Evolutionary conservation across 2,329 filamentous ascomycete genomes (phyloP), one percentile per base, ranked within the genome.

Genomic region (Ambrosiella beaveri): DNA sequence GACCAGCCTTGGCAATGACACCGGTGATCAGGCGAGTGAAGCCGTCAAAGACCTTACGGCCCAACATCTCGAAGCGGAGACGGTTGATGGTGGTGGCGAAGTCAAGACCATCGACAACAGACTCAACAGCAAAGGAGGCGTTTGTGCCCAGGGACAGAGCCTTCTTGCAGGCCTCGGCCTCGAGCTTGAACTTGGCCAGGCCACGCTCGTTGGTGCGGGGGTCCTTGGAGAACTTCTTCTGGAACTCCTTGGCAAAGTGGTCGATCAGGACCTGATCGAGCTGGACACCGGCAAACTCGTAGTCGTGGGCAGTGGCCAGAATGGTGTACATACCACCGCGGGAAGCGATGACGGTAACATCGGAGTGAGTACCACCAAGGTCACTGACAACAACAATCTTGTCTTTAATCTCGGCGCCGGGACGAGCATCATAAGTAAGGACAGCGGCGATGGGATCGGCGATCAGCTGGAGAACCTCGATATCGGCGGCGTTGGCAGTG

Each of bases 161-260:
- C 75, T 93, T 93, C 80, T 95, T 96, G 65, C 90, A 85, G 54
- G 84, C 79, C 74, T 98, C 93, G 63, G 88, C 80, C 75, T 97
- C 93, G 53, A 89, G 78, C 72, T 88, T 91, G 64, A 98, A 76
- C 79, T 97, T 98, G 62, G 93, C 90, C 65, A 96, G 74, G 65
- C 86, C 85, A 66, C 84, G 84, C 58, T 84, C 77, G 68, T 93
- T 88, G 67, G 84, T 79, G 64, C 90, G 81, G 19, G 93, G 93
- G 71, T 97, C 93, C 59, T 81, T 81, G 74, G 84, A 85, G 79
- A 97, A 81, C 79, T 95, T 95, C 81, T 98, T 97, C 68, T 93
- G 80, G 74, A 98, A 98, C 73, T 98, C 93, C 78, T 98, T 98
- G 65, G 91, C 86, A 65, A 97, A 96, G 76, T 96, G 85, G 69